Evolutionary conservation across 495 filamentous ascomycete genomes (phyloP), one percentile per base, ranked within the genome.

Genomic region (Monascus purpureus): DNA sequence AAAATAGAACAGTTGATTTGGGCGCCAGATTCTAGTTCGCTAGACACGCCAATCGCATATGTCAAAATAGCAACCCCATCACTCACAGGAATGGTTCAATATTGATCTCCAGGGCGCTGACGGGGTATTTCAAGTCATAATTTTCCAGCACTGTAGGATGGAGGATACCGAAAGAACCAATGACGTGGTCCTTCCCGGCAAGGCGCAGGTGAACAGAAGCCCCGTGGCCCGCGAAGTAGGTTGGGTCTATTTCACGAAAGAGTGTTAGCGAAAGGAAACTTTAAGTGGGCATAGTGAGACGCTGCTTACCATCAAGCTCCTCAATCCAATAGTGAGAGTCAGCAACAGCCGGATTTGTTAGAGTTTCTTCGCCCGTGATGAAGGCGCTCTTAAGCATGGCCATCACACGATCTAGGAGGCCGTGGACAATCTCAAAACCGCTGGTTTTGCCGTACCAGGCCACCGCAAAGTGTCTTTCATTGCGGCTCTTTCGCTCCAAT

Each of bases 391-490:
- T 80, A 29, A 99, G 67, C 92, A 99, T 96, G 25, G 79, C 61
- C 72, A 99, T 78, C 35, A 95, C 61, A 11, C 90, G 76, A 49
- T 96, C 90, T 17, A 99, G 54, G 39, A 99, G 63, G 30, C 90
- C 92, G 62, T 96, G 92, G 4, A 99, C 85, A 31, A 92, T 61
- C 56, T 99, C 92, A 57, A 99, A 99, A 12, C 90, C 90, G 40
- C 77, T 82, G n/a, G 71, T 81, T 70, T 92, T 94, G 40, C 86
- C 88, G 51, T 83, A 90, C 67, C 77, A 93, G 0, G 86, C 86
- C n/a, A 85, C 90, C 12, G 83, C 86, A 57, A 92, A 94, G 55
- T 87, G 88, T 15, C 87, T 60, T 68, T 95, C 86, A 47, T 99
- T 99, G 38, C 85, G 65, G 39, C 72, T 77, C 61, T 81, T 80